Conservation (phyloP, 257 asterid genomes). For the Cruciata laevipes region DNA sequence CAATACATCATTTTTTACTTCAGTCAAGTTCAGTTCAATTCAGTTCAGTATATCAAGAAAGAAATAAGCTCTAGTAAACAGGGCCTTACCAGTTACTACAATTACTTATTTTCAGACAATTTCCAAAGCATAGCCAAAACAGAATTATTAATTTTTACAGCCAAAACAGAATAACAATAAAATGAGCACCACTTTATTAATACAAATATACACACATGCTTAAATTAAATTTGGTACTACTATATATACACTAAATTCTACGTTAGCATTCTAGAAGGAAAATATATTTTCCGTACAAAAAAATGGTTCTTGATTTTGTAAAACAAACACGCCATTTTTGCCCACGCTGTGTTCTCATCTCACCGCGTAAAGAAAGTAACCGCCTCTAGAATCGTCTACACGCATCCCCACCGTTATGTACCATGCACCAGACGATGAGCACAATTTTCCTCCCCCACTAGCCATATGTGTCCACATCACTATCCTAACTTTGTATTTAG, state of each 20-base stretch:
- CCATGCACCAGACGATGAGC: neutral
- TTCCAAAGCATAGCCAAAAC: no score
- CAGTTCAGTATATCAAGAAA: no score
- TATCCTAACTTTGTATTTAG: neutral
- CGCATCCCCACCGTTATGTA: conserved; percentile 22
- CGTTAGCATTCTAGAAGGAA: neutral
- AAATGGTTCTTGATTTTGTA: conserved; percentile 4
- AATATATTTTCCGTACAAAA: neutral
- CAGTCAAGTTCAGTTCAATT: no score
- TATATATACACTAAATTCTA: no score
- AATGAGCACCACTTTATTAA: neutral
- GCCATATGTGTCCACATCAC: conserved; percentile 23
- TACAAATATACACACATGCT: neutral
- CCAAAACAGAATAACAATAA: neutral
- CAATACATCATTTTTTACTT: no score
- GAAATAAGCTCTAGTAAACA: no score
- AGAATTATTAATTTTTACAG: no score
- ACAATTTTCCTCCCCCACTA: conserved; percentile 17
- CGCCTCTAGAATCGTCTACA: conserved; percentile 25
- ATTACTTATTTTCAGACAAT: no score
- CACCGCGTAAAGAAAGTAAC: conserved; percentile 20
- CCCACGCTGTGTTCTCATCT: conserved; percentile 16
- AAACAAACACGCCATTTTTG: conserved; percentile 30
- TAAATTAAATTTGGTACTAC: neutral
- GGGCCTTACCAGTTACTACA: no score